Base-by-base conservation (phyloP, 139 green algal species). In the Tetraselmis striata region DNA sequence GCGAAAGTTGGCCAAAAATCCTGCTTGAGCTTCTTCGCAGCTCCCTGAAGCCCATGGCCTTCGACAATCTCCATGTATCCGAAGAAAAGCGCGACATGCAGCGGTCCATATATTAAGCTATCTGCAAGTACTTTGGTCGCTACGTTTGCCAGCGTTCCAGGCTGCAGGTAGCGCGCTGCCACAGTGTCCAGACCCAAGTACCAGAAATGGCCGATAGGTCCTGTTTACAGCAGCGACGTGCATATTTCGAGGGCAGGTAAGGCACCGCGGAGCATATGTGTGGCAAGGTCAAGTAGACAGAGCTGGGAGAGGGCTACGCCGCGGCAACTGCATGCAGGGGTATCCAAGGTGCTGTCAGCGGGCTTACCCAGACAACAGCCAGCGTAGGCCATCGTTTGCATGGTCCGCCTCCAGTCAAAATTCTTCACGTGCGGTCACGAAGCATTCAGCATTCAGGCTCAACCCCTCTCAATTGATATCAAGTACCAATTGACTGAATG, bases 1-100 rank as follows among this genome's bases (percentile, higher is more conserved):
- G 75, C 26, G n/a, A 84, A 87, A 0, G 85, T 82, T 2, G 82
- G 75, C 2, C 80, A n/a, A 78, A 87, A 87, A 79, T 89, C 85
- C 5, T 80, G 74, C 31, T 80, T 59, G 28, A 86, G 28, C 77
- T 83, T 82, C 26, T 84, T 59, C 24, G 23, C 75, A 2, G 27
- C 76, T 25, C 30, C 27, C 22, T 2, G 2, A 1, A 79, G 28
- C 1, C 27, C 11, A n/a, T 24, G 18, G 76, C 76, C 76, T 45
- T 79, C 76, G 1, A n/a, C 76, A 23, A 79, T n/a, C 11, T 29
- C 30, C n/a, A 79, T 30, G 29, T 23, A 29, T 1, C n/a, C 76
- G 11, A 79, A 79, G 76, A 58, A 79, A 23, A 29, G 27, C 26
- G 76, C 76, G 1, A 79, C 76, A n/a, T 79, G 76, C 27, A 79